phyloP scores from a whole-genome alignment of 768 basidiomycete species.

The Suillus variegatus region DNA sequence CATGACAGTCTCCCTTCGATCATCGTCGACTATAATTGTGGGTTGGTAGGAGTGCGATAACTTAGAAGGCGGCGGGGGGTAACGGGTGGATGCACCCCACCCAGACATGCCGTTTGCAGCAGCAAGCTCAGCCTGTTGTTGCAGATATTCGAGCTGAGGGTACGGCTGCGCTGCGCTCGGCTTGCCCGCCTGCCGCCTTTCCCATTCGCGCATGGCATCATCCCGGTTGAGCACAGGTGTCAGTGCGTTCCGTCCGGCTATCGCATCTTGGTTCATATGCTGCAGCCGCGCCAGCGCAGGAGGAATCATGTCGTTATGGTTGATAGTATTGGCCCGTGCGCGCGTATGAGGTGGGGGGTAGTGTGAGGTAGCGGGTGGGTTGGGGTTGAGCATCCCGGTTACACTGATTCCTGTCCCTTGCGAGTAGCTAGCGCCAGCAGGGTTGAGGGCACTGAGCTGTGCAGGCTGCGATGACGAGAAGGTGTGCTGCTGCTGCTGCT shows the following conservation, averaged over 20 bases:
- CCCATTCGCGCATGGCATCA: conserved; percentile 96
- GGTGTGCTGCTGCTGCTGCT: conserved; percentile 28
- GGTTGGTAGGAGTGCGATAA: conserved; percentile 32
- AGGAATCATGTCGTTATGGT: conserved; percentile 85
- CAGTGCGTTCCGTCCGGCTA: conserved; percentile 75
- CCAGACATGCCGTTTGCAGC: conserved; percentile 58
- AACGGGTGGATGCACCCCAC: conserved; percentile 52
- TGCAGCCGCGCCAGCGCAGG: conserved; percentile 89
- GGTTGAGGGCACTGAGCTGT: conserved; percentile 19
- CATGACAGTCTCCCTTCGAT: conserved; percentile 78
- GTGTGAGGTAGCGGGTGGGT: conserved; percentile 64
- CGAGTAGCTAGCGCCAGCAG: conserved; percentile 17
- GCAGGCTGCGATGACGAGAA: conserved; percentile 26
- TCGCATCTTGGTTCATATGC: conserved; percentile 86
- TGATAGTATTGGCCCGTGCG: conserved; percentile 89
- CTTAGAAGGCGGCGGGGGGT: conserved; percentile 40
- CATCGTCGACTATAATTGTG: conserved; percentile 67
- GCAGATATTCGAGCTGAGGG: conserved; percentile 87
- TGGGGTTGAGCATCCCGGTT: conserved; percentile 42
- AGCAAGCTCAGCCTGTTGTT: conserved; percentile 89
- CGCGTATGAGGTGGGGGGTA: conserved; percentile 58
- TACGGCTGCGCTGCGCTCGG: conserved; percentile 73
- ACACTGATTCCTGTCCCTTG: conserved; percentile 22
- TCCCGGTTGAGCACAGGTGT: conserved; percentile 95
- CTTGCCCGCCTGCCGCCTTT: conserved; percentile 80